Evolutionary conservation across 257 asterid genomes (phyloP).

Genomic region (Solanum acaule): DNA sequence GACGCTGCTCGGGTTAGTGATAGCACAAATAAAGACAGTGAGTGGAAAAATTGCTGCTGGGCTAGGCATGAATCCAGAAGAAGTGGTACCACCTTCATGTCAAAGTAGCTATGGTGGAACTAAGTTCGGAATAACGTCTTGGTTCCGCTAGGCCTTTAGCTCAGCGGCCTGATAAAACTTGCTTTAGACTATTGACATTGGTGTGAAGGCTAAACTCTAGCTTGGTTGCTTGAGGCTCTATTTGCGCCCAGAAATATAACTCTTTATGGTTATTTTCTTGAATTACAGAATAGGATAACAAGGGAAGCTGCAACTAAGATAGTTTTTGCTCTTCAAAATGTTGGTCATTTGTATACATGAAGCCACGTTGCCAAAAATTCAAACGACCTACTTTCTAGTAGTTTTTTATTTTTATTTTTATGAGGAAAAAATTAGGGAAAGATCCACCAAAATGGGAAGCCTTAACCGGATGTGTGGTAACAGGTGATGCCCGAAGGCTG

Average conservation of each 20-base stretch:
- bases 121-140: not conserved
- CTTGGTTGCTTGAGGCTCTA: not conserved
- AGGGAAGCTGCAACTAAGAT: not conserved
- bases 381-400: not conserved
- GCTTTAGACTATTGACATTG: not conserved
- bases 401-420: no score
- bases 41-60: not conserved
- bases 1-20: not conserved
- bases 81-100: not conserved
- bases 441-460: not conserved
- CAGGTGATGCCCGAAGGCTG: not conserved
- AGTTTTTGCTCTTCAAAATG: not conserved
- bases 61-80: not conserved
- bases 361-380: not conserved
- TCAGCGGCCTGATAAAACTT: not conserved
- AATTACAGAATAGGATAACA: not conserved
- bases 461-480: not conserved
- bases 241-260: not conserved
- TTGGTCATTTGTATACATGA: not conserved
- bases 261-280: not conserved
- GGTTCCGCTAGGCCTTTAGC: not conserved
- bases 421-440: not conserved
- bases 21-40: not conserved
- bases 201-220: not conserved
- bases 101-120: not conserved